phyloP scores from a whole-genome alignment of 2,329 filamentous ascomycete genomes.

The Aotearoamyces nothofagi region DNA sequence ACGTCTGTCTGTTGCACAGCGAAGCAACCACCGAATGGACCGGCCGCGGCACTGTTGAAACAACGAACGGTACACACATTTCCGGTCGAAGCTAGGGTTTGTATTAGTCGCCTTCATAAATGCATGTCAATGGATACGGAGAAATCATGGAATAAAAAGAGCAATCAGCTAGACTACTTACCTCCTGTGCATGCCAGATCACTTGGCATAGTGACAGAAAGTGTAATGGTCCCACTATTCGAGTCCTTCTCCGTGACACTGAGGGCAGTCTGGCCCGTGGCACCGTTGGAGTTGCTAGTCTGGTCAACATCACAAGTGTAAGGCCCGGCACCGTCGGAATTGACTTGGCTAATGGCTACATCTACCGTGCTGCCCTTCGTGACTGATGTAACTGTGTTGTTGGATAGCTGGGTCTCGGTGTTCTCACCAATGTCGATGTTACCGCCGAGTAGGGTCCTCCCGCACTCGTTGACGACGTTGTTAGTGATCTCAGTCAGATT shows the following conservation, averaged over 20 bases:
- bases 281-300: constrained; percentile 7
- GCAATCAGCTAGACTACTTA: not conserved
- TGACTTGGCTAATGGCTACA: constrained; percentile 16
- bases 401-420: constrained; percentile 2
- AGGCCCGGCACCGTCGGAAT: constrained; percentile 14
- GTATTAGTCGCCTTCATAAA: constrained; percentile 1
- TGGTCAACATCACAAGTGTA: constrained; percentile 8
- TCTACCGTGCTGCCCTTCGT: constrained; percentile 6
- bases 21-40: constrained; percentile 14
- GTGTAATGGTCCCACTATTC: constrained; percentile 19
- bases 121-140: not conserved
- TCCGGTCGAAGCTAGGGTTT: constrained; percentile 14
- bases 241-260: constrained; percentile 21
- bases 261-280: constrained; percentile 17
- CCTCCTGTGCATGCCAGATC: constrained; percentile 4
- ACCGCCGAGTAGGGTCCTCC: constrained; percentile 25
- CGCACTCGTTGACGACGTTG: constrained; percentile 20
- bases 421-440: constrained; percentile 20
- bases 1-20: constrained; percentile 16
- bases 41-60: constrained; percentile 10
- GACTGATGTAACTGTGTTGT: constrained; percentile 6
- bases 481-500: constrained; percentile 14
- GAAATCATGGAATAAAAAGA: not conserved
- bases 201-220: constrained; percentile 11
- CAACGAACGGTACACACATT: constrained; percentile 14